Percentiles rank a stretch among this genome's conserved stretches.
phyloP scores from a whole-genome alignment of 768 basidiomycete genomes.

The Hygrophorus pudorinus region DNA sequence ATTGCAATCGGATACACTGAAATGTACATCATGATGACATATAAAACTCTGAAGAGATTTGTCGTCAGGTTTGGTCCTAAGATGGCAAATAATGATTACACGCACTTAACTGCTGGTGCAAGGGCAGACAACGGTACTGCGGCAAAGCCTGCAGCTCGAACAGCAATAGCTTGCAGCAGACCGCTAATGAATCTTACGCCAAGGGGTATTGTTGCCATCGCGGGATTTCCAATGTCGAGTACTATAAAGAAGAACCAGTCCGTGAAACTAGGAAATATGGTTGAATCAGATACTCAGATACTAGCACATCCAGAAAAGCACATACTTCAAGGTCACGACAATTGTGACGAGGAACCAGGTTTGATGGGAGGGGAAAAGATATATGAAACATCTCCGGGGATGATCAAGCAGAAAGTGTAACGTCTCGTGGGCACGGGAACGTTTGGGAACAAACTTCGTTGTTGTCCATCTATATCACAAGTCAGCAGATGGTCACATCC shows the following conservation, averaged over 20 bases:
- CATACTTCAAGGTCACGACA: slow-evolving; percentile 62
- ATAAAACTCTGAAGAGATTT: slow-evolving; percentile 1
- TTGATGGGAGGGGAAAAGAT: slow-evolving; percentile 87
- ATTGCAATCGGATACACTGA: slow-evolving; percentile 74
- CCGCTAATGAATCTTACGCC: slow-evolving; percentile 66
- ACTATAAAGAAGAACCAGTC: slow-evolving; percentile 91
- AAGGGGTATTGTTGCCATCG: slow-evolving; percentile 56
- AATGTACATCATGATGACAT: slow-evolving; percentile 92
- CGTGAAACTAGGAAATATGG: slow-evolving; percentile 37
- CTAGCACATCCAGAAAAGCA: slow-evolving; percentile 2
- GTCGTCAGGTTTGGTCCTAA: not conserved
- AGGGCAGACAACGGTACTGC: slow-evolving; percentile 65
- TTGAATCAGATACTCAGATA: not conserved
- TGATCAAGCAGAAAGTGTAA: slow-evolving; percentile 91
- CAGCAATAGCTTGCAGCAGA: slow-evolving; percentile 68
- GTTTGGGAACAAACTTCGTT: slow-evolving; percentile 46
- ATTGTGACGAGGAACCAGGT: slow-evolving; percentile 83
- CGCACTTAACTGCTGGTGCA: slow-evolving; percentile 77
- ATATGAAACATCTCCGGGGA: slow-evolving; percentile 84
- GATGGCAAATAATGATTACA: slow-evolving; percentile 22
- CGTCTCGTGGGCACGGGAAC: slow-evolving; percentile 64
- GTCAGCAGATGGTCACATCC: slow-evolving; percentile 2
- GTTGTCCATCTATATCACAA: slow-evolving; percentile 54
- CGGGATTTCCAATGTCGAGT: slow-evolving; percentile 73
- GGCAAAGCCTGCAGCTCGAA: slow-evolving; percentile 81